Evolutionary conservation across 768 basidiomycete species (phyloP), one percentile per base, ranked within the genome.

Genomic region (Lactifluus echinatus): DNA sequence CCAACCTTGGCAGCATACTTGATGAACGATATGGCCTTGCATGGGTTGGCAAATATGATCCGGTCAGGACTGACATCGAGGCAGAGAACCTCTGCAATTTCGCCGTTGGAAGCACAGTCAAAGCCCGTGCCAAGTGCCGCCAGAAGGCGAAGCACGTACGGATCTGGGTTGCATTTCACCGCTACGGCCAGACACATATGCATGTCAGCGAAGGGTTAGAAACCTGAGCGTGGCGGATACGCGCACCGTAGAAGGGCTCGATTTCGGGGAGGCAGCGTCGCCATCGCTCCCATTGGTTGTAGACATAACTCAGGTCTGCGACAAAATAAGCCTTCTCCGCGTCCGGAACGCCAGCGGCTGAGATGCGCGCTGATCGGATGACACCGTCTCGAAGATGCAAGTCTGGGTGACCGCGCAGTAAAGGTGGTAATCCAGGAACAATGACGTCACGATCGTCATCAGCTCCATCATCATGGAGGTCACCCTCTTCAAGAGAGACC

Each of bases 161-260:
- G 93, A 66, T 98, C 95, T 21, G 96, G 95, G 75, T 99, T 99
- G 74, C 93, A 96, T 75, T 99, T 99, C 67, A 98, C 83, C 58
- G 96, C 93, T 93, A 61, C 44, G 58, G 29, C 17, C 60, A 50
- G 43, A 64, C 29, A 31, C 48, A 60, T 68, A 59, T 68, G 66
- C 45, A 64, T 96, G 67, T 96, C 83, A 59, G 93, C 89, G 88
- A 61, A 31, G 61, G 26, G 23, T 55, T 54, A 45, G 63, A 29
- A 42, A 43, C 58, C 68, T 59, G 68, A 67, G 51, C 66, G 66
- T 56, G 56, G 53, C 37, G 74, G 57, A 52, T 23, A 56, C 36
- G 74, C 84, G 57, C 61, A 92, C 92, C 95, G 71, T 94, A 97
- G 74, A 89, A 95, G 11, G 93, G 93, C 63, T 92, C 84, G n/a